Conservation (phyloP, 2,329 filamentous ascomycete species). For the Mycosphaerella sp. region DNA sequence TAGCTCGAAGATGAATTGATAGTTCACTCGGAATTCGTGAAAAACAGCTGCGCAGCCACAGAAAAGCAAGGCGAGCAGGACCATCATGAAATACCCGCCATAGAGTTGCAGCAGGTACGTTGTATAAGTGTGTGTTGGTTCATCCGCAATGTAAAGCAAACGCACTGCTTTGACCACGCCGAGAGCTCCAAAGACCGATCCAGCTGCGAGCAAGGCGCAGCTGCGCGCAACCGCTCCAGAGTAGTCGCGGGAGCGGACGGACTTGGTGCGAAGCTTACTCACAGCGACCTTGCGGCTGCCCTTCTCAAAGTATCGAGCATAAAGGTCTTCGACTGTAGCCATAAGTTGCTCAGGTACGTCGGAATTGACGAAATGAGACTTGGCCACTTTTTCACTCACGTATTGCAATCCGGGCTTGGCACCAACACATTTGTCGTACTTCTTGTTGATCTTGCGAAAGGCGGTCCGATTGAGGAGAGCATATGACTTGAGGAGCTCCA, state of each 20-base stretch:
- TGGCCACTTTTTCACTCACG: constrained; percentile 86
- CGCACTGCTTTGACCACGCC: constrained; percentile 38
- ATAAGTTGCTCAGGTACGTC: constrained; percentile 77
- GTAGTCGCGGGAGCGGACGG: constrained; percentile 52
- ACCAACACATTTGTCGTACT: constrained; percentile 88
- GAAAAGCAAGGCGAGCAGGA: constrained; percentile 76
- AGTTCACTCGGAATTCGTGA: constrained; percentile 82
- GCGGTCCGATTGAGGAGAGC: constrained; percentile 84
- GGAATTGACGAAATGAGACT: constrained; percentile 85
- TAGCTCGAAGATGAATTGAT: constrained; percentile 84
- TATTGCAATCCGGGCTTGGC: constrained; percentile 71
- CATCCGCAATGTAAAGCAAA: constrained; percentile 6
- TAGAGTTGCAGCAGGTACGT: constrained; percentile 59
- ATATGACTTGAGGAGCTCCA: constrained; percentile 90
- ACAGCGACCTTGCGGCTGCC: constrained; percentile 89
- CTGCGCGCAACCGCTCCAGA: constrained; percentile 55
- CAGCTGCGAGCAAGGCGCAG: constrained; percentile 42
- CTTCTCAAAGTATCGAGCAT: constrained; percentile 87
- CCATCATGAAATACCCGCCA: constrained; percentile 79
- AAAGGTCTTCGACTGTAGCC: constrained; percentile 77
- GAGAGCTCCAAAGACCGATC: constrained; percentile 40
- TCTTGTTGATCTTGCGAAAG: constrained; percentile 97
- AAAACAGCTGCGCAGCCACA: constrained; percentile 78
- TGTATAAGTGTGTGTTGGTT: constrained; percentile 25
- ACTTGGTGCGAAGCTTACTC: constrained; percentile 73